Evolutionary conservation across 2,329 filamentous ascomycete species (phyloP).

Genomic region (Rugonectria rugulosa): DNA sequence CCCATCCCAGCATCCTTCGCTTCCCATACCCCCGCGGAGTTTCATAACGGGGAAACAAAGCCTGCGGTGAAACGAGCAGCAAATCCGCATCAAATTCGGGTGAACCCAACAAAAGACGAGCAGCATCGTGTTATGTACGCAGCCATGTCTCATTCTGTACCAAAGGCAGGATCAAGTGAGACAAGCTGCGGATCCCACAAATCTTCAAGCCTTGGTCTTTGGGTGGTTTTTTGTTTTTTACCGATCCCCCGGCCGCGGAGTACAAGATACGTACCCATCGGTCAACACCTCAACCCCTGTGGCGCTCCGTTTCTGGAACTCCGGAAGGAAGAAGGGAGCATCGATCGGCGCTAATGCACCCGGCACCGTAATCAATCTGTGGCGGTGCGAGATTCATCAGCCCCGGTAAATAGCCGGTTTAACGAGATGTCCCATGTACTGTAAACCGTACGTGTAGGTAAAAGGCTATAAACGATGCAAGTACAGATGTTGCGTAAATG

Average conservation of each 20-base stretch:
- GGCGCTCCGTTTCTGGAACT: slow-evolving; percentile 37
- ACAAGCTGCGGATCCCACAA: background rate
- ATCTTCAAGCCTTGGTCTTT: background rate
- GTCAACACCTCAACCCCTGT: slow-evolving; percentile 24
- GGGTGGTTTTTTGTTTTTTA: slow-evolving; percentile 13
- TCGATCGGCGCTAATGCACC: slow-evolving; percentile 48
- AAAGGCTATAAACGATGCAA: background rate
- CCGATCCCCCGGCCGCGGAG: slow-evolving; percentile 16
- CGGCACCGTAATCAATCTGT: slow-evolving; percentile 39
- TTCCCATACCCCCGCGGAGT: slow-evolving; percentile 5
- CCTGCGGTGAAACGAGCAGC: slow-evolving; percentile 9
- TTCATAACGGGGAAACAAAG: slow-evolving; percentile 8
- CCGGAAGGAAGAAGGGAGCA: slow-evolving; percentile 23
- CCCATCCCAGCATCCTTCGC: background rate
- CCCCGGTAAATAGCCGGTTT: slow-evolving; percentile 21
- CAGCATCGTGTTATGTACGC: background rate
- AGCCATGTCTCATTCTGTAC: slow-evolving; percentile 6
- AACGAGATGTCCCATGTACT: slow-evolving; percentile 5
- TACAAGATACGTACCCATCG: slow-evolving; percentile 18
- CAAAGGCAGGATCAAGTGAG: background rate
- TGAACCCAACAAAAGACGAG: slow-evolving; percentile 7
- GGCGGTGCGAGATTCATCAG: slow-evolving; percentile 43
- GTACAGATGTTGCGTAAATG: background rate
- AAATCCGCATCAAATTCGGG: background rate
- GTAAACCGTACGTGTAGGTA: background rate